A percentile compares a stretch with the other conserved stretches of the same genome.
phyloP scores from a whole-genome alignment of 2,329 filamentous ascomycete species.

The Scedosporium dehoogii region DNA sequence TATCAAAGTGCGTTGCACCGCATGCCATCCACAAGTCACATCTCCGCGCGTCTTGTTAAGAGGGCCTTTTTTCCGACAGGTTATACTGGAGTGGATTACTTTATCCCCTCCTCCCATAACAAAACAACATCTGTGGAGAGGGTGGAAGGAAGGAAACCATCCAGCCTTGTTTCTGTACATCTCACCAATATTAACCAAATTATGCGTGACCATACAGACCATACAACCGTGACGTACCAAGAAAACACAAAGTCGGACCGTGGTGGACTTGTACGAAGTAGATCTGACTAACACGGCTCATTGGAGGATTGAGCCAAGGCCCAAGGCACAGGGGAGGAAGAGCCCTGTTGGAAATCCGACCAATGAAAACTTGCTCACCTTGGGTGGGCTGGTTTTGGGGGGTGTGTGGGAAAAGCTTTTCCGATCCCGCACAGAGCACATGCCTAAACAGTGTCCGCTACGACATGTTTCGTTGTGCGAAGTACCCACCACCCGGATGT shows the following conservation, averaged over 20 bases:
- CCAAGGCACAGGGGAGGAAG: constrained; percentile 5
- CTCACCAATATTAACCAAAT: not conserved
- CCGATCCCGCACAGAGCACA: not conserved
- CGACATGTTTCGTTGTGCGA: not conserved
- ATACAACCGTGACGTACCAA: not conserved
- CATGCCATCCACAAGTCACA: not conserved
- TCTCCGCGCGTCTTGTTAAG: not conserved
- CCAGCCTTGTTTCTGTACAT: not conserved
- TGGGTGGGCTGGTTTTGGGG: not conserved
- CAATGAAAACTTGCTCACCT: constrained; percentile 38
- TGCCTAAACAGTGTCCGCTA: not conserved
- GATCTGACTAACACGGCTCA: constrained; percentile 4
- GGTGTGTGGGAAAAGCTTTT: not conserved
- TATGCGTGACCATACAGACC: not conserved
- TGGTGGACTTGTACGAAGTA: too few species aligned
- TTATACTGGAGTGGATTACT: not conserved
- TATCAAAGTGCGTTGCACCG: not conserved
- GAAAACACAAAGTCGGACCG: not conserved
- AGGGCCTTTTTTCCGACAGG: not conserved
- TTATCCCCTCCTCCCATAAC: not conserved
- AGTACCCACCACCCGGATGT: too few species aligned
- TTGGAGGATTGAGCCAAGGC: constrained; percentile 2
- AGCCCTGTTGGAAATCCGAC: constrained; percentile 12
- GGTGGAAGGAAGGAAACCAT: too few species aligned
- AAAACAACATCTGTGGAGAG: too few species aligned